Conservation (phyloP, 306 rosid genomes). For the Fagus crenata region DNA sequence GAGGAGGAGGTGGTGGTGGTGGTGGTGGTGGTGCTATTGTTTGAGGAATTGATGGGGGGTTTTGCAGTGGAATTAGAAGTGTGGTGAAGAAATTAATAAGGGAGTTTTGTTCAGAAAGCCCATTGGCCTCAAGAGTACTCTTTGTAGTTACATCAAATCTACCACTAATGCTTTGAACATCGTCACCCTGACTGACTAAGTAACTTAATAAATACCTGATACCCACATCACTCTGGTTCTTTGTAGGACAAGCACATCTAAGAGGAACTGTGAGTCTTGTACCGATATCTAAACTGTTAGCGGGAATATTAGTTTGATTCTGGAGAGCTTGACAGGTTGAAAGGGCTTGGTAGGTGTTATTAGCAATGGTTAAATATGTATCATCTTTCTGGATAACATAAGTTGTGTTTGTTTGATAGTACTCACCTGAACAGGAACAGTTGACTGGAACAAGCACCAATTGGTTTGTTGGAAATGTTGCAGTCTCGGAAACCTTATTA, state of each 20-base stretch:
- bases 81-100: constrained; percentile 49
- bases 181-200: constrained; percentile 37
- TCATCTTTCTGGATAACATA: constrained; percentile 38
- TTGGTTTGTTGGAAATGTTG: constrained; percentile 46
- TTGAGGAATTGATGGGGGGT: constrained; percentile 55
- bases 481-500: constrained; percentile 47
- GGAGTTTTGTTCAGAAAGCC: constrained; percentile 36
- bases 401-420: constrained; percentile 62
- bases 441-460: constrained; percentile 67
- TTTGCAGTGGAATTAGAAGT: constrained; percentile 66
- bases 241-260: constrained; percentile 91
- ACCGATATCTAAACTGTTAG: constrained; percentile 30
- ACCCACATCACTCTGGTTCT: constrained; percentile 58
- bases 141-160: constrained; percentile 39
- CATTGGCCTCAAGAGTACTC: constrained; percentile 55
- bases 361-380: constrained; percentile 34
- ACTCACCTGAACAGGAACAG: constrained; percentile 72
- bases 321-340: constrained; percentile 74
- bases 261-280: constrained; percentile 57
- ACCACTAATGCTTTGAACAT: constrained; percentile 31
- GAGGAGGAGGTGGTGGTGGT: constrained; percentile 32
- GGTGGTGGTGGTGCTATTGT: constrained; percentile 36
- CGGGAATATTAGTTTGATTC: constrained; percentile 36
- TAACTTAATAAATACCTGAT: constrained; percentile 61
- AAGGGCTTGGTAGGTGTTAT: constrained; percentile 63